Evolutionary conservation across 352 stramenopile species (phyloP), one percentile per base, ranked within the genome.

Genomic region (Pythium chondricola): DNA sequence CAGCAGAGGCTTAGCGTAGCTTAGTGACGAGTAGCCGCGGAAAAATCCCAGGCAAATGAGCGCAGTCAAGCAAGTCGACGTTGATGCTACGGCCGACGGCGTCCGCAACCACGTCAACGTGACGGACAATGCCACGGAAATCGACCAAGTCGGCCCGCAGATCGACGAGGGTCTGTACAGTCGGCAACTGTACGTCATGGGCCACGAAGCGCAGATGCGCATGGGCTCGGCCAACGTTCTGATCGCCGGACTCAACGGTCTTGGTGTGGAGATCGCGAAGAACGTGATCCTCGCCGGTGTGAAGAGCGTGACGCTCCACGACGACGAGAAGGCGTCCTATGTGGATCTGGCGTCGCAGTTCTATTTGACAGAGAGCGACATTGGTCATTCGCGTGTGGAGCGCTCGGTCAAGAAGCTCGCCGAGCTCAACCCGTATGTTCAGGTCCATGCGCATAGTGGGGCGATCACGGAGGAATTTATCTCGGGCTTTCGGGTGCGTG

Each of bases 141-240:
- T 83, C 48, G 74, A 87, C 50, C 60, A 83, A 42, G 57, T 47
- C 9, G 71, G 67, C 10, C 42, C 61, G 22, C 50, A 64, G 53
- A 89, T 94, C 56, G 83, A 94, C 32, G 83, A 94, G 49, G 58
- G 78, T 24, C 71, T 96, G 9, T 96, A 97, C 67, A 95, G 82
- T 59, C 84, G 91, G 29, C 97, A 99, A 80, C 83, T 99, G 9
- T 99, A 99, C 61, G 97, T 99, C 20, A 99, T 99, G 92, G 97
- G 97, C 20, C 96, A 98, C 65, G 97, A 99, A 59, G 97, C 97
- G 13, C 96, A 99, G 77, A 72, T 89, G 52, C 85, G 93, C 36
- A 99, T 99, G 96, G 94, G 95, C 56, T 69, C 74, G 17, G 89
- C 88, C 14, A 95, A 95, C 43, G 96, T 98, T 24, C 80, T 99